Evolutionary conservation across 75 land plant genomes (phyloP).

Genomic region (Pseudotsuga menziesii): DNA sequence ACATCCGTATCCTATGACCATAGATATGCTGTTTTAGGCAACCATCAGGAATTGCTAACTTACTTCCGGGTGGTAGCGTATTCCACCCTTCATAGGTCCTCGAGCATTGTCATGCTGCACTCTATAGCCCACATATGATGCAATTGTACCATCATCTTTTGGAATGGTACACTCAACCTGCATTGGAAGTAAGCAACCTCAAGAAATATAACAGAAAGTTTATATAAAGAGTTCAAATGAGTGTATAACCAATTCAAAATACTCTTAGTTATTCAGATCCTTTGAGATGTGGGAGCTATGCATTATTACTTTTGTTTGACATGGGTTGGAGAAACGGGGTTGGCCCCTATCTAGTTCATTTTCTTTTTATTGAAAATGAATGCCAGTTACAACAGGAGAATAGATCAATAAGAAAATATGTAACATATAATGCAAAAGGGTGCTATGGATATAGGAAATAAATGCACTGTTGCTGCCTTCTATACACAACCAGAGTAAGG

Average conservation of each 20-base stretch:
- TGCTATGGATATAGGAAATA: not conserved
- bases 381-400: no score
- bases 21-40: not conserved
- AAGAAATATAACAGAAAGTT: not conserved
- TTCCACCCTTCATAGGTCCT: conserved; percentile 97
- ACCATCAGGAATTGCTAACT: not conserved
- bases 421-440: no score
- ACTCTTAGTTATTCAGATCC: no score
- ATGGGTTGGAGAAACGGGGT: no score
- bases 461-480: not conserved
- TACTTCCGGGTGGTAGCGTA: conserved; percentile 90
- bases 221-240: not conserved
- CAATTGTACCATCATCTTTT: conserved; percentile 80
- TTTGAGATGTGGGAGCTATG: no score
- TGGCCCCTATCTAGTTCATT: no score
- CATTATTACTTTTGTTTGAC: no score
- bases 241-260: no score
- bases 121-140: conserved; percentile 83
- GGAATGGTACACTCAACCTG: conserved; percentile 97
- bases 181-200: conserved; percentile 1
- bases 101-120: conserved; percentile 97
- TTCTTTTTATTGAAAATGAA: no score
- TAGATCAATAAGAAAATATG: no score
- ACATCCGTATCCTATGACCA: not conserved
- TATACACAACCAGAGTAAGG: not conserved